Evolutionary conservation across 176 grass and related monocot species (phyloP).

Genomic region (barley (Hordeum vulgare)): MorexV3_pseudomolecules_assembly NC_058520.1:592801150-592801649

Average conservation of each 20-base stretch:
- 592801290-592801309: background rate
- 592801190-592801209: slow-evolving; percentile 53
- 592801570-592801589: background rate
- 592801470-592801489: slow-evolving; percentile 58
- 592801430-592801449: slow-evolving; percentile 50
- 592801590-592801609: background rate
- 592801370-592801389: slow-evolving; percentile 66
- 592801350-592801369: slow-evolving; percentile 60
- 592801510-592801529: background rate
- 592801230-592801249: slow-evolving; percentile 53
- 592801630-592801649: slow-evolving; percentile 67
- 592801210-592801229: slow-evolving; percentile 80
- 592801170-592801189: slow-evolving; percentile 63
- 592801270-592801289: background rate
- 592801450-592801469: slow-evolving; percentile 54
- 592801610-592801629: background rate
- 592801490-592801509: background rate
- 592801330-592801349: slow-evolving; percentile 64
- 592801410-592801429: slow-evolving; percentile 68
- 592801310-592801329: slow-evolving; percentile 51
- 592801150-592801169: slow-evolving; percentile 78
- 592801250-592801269: background rate
- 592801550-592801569: background rate
- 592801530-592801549: background rate
- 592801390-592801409: slow-evolving; percentile 59